Conservation (phyloP, 805 yeast species). For the Ogataea sp. region DNA sequence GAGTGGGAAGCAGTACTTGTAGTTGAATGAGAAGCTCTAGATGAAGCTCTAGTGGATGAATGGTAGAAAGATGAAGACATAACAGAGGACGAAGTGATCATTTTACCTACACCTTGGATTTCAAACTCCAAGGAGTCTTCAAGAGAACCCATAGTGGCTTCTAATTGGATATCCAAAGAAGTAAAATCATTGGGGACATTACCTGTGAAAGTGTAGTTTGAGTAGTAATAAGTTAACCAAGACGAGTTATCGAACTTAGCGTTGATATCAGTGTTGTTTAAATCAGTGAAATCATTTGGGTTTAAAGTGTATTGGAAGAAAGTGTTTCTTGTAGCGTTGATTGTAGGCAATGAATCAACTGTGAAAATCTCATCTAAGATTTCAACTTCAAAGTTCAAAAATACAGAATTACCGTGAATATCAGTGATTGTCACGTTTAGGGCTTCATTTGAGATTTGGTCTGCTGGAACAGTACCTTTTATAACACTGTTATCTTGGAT, state of each 20-base stretch:
- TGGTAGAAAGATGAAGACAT: too few relatives aligned
- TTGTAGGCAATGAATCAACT: conserved; percentile 39
- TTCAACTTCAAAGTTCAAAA: conserved; percentile 48
- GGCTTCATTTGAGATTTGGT: conserved; percentile 26
- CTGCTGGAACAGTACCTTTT: conserved; percentile 49
- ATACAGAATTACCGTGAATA: conserved; percentile 50
- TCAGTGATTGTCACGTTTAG: conserved; percentile 56
- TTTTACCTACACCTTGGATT: conserved; percentile 41
- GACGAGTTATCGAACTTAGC: conserved; percentile 32
- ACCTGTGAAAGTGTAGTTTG: conserved; percentile 65
- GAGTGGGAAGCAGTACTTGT: conserved; percentile 23
- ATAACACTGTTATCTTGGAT: conserved; percentile 34
- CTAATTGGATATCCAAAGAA: conserved; percentile 31
- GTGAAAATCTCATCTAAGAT: conserved; percentile 50
- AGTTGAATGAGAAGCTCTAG: conserved; percentile 19
- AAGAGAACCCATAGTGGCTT: conserved; percentile 27
- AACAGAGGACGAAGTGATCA: too few relatives aligned
- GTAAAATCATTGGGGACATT: conserved; percentile 46
- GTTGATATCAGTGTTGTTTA: conserved; percentile 37
- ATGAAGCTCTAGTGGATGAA: conserved; percentile 15
- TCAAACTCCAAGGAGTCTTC: conserved; percentile 37
- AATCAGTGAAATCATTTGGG: conserved; percentile 49
- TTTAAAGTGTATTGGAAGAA: conserved; percentile 51
- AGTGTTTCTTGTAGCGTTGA: conserved; percentile 61
- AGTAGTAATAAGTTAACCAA: conserved; percentile 61